These are phyloP conservation scores for Pseudogymnoascus sp. DNA, from an alignment of 2,329 filamentous ascomycete species.

Conservation along the genomic window DNA sequence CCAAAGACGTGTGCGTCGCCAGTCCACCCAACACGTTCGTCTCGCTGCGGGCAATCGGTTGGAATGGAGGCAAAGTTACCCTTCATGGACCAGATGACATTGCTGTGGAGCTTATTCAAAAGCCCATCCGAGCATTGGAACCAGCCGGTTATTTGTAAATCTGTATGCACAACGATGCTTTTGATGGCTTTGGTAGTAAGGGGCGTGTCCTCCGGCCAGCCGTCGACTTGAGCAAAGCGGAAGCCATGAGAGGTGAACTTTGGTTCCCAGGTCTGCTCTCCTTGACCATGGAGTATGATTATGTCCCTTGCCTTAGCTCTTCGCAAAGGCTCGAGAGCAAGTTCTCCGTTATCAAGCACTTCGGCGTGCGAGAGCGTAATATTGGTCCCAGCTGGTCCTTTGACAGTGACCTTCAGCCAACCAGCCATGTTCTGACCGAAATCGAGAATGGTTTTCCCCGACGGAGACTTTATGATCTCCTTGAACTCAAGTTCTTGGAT, in stretches of 20 bases:
- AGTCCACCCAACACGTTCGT: slow-evolving; percentile 49
- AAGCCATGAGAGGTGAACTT: slow-evolving; percentile 43
- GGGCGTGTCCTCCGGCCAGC: slow-evolving; percentile 26
- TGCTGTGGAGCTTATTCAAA: slow-evolving; percentile 47
- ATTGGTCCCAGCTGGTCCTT: slow-evolving; percentile 31
- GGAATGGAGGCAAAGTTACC: slow-evolving; percentile 52
- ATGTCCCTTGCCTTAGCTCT: slow-evolving; percentile 30
- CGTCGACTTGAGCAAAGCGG: slow-evolving; percentile 35
- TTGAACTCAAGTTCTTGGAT: slow-evolving; percentile 20
- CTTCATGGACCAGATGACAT: slow-evolving; percentile 49
- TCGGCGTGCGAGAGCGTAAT: slow-evolving; percentile 47
- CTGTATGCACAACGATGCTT: slow-evolving; percentile 34
- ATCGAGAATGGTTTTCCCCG: slow-evolving; percentile 34
- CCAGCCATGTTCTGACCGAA: slow-evolving; percentile 40
- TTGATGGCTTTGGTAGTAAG: slow-evolving; percentile 28
- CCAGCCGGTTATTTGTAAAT: slow-evolving; percentile 28
- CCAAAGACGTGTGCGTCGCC: slow-evolving; percentile 45
- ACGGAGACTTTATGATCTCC: slow-evolving; percentile 20
- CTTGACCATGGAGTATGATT: slow-evolving; percentile 27
- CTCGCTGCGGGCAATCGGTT: slow-evolving; percentile 50
- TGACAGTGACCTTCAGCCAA: slow-evolving; percentile 32
- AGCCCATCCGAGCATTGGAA: slow-evolving; percentile 23
- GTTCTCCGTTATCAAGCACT: slow-evolving; percentile 43
- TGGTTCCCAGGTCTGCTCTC: slow-evolving; percentile 30
- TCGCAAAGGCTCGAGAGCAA: slow-evolving; percentile 35